Base-by-base conservation (phyloP, 1,284 basidiomycete species). In the Hypsizygus ulmarius region DNA sequence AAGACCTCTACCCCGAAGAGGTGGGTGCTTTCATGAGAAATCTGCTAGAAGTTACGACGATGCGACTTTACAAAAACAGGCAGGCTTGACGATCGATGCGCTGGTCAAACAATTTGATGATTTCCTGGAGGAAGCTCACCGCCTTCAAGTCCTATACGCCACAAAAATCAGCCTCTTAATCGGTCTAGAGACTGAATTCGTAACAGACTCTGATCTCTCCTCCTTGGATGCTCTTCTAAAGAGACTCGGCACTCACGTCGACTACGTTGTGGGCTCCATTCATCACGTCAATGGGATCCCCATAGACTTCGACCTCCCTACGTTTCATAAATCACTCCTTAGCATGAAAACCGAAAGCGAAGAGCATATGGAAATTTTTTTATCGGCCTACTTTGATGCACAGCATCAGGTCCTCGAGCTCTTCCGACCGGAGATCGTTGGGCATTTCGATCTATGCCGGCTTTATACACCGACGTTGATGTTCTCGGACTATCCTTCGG, bases 1-100 rank as follows among this genome's bases (percentile, higher is more conserved):
- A 79, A 30, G 93, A 99, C 66, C 72, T 98, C 29, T 99, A 98
- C 64, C 96, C 95, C 11, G 96, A 99, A 74, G 96, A 99, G 82
- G 93, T 59, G 39, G 43, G 53, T 29, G 11, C 18, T 39, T 15
- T 65, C 16, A 28, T 42, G 33, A 35, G 19, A 25, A n/a, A 25
- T 12, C 28, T 52, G 40, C 10, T 37, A 2, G 14, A 5, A 34
- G 19, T 12, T 48, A n/a, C 39, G 32, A 10, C 9, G 10, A 32
- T 28, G 38, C 28, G 27, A 45, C 19, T 14, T 18, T 28, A 35
- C 19, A 5, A 8, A 29, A 11, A 38, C 54, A 88, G 84, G 66
- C 67, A 59, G 72, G 69, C 12, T 44, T 84, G 39, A 65, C 77
- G 4, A 65, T 78, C 6, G 68, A 70, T 30, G 63, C 60, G 18